Base-by-base conservation (phyloP, 192 early-diverging fungal genomes). In the Umbelopsis sp. region DNA sequence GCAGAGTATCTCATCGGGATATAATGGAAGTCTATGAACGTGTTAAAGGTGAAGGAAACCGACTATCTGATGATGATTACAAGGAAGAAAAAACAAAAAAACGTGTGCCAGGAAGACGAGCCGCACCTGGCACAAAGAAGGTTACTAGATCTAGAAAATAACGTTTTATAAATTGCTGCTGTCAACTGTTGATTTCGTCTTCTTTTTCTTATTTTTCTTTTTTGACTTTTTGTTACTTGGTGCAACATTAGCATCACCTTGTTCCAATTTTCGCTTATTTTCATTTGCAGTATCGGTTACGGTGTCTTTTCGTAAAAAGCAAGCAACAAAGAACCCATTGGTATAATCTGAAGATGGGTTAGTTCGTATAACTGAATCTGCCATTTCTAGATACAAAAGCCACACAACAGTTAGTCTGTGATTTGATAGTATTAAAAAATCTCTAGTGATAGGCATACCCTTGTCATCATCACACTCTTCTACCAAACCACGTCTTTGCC, bases 321-420 rank as follows among this genome's bases (percentile, higher is more conserved):
- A 88, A 0, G 96, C 94, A 5, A 98, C 97, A 91, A 99, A 99
- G 74, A 99, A 99, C 6, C 97, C 97, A 74, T 97, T 97, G 45
- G 90, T 93, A 36, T 84, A 80, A 83, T 99, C 97, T 71, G 87
- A 82, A 21, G 87, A 83, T 0, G 96, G 96, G 25, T 86, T 72
- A 7, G 93, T 91, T 25, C 97, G 85, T 16, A 97, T 87, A 12
- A 96, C 76, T 7, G 82, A 75, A 0, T 88, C 82, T 0, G 91
- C 91, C 75, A 89, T 73, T 47, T 77, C 86, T 69, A 82, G 38
- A 11, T 41, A 41, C 4, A 5, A 0, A 50, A 29, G 45, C 9
- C 4, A 59, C 5, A 68, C 17, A 32, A 52, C 20, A 54, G 41
- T 17, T 50, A 29, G 21, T 24, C 2, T 25, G 16, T 66, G 16